These are phyloP conservation scores for Amyloporia xantha DNA, from an alignment of 768 basidiomycete genomes.

Conservation along the genomic window DNA sequence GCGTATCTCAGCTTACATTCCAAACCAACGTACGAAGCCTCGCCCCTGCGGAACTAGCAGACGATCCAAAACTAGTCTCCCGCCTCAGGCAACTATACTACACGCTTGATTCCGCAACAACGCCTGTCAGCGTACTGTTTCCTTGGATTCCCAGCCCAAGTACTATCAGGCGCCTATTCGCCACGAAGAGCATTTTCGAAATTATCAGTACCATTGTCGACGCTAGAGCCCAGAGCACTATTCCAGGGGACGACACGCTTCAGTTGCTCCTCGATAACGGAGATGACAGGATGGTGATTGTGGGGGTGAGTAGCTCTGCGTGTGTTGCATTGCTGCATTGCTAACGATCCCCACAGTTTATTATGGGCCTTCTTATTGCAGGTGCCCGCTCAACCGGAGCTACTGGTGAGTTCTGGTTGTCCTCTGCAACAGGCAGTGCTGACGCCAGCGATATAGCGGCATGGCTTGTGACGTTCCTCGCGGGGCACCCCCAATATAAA, in stretches of 20 bases:
- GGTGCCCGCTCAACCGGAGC: constrained; percentile 78
- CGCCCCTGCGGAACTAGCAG: constrained; percentile 62
- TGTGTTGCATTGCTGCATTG: not conserved
- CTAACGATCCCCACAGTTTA: constrained; percentile 45
- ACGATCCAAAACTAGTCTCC: constrained; percentile 53
- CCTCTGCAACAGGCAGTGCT: not conserved
- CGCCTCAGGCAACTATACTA: constrained; percentile 64
- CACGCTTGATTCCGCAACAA: constrained; percentile 60
- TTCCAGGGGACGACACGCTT: constrained; percentile 53
- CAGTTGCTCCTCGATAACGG: constrained; percentile 68
- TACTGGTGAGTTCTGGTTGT: constrained; percentile 37
- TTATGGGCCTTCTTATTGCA: constrained; percentile 75
- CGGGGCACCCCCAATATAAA: constrained; percentile 60
- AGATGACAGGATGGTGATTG: constrained; percentile 61
- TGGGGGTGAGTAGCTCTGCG: constrained; percentile 47
- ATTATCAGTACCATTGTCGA: constrained; percentile 55
- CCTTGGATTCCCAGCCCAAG: constrained; percentile 75
- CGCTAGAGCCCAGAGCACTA: constrained; percentile 45
- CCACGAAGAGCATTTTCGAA: constrained; percentile 72
- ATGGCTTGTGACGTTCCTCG: constrained; percentile 71
- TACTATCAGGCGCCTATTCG: constrained; percentile 62
- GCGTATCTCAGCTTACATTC: constrained; percentile 44
- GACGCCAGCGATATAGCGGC: constrained; percentile 38
- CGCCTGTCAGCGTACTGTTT: constrained; percentile 63
- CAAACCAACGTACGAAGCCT: constrained; percentile 67